These are phyloP conservation scores for Calonectria montana DNA, from an alignment of 2,329 filamentous ascomycete species.

Conservation along the genomic window DNA sequence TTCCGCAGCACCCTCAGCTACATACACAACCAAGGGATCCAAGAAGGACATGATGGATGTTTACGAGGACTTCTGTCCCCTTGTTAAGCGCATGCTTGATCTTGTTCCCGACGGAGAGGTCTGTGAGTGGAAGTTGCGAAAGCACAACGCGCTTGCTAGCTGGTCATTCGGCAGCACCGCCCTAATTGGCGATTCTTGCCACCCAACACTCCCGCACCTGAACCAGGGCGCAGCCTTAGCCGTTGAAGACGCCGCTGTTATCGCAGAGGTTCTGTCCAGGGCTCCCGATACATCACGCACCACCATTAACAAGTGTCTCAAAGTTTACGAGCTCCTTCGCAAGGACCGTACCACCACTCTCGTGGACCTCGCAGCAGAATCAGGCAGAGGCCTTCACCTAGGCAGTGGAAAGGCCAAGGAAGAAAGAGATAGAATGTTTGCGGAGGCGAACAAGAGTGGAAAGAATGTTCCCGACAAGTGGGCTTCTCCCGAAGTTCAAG, in stretches of 20 bases:
- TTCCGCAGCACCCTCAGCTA: constrained; percentile 66
- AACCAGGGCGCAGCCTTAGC: constrained; percentile 75
- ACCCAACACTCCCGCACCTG: constrained; percentile 74
- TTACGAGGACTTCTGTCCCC: constrained; percentile 70
- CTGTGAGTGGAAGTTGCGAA: constrained; percentile 73
- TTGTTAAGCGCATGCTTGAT: constrained; percentile 68
- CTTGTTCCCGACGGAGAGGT: constrained; percentile 72
- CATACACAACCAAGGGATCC: constrained; percentile 72
- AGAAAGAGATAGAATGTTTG: constrained; percentile 67
- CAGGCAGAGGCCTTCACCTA: constrained; percentile 64
- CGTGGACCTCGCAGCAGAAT: constrained; percentile 65
- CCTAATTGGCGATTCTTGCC: constrained; percentile 73
- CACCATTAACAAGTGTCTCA: constrained; percentile 60
- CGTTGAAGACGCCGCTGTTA: constrained; percentile 72
- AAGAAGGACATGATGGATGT: constrained; percentile 72
- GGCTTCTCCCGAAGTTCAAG: constrained; percentile 76
- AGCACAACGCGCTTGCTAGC: constrained; percentile 65
- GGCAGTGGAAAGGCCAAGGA: constrained; percentile 66
- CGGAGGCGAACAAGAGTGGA: constrained; percentile 60
- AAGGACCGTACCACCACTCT: constrained; percentile 65
- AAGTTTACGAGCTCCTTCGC: constrained; percentile 66
- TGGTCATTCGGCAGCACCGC: constrained; percentile 69
- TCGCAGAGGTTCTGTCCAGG: constrained; percentile 63
- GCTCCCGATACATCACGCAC: constrained; percentile 50
- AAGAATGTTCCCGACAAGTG: constrained; percentile 72